A percentile compares a stretch with the other conserved stretches of the same genome.
These are phyloP conservation scores for Claviceps purpurea DNA, from an alignment of 2,329 filamentous ascomycete genomes.

Conservation along the genomic window DNA sequence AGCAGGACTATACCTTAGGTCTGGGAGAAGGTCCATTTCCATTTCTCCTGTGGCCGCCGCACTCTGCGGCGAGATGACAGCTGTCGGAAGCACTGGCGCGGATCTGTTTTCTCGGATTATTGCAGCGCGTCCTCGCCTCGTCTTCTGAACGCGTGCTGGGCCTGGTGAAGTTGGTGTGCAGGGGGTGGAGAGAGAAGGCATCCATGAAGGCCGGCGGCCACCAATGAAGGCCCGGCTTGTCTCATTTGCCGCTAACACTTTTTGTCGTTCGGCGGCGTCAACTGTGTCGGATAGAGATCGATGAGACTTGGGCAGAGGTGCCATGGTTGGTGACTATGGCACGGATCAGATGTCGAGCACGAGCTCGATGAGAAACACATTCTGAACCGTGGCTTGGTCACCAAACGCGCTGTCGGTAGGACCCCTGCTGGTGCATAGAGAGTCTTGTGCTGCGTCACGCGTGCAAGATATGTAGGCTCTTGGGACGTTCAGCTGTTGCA, in stretches of 20 bases:
- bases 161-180: not conserved
- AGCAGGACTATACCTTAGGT: not conserved
- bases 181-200: not conserved
- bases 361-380: not conserved
- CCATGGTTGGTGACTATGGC: not conserved
- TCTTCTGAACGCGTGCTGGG: not conserved
- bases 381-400: not conserved
- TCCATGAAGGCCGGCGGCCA: constrained; percentile 2
- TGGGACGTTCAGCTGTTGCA: too few species aligned
- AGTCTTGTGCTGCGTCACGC: too few species aligned
- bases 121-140: not conserved
- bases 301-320: not conserved
- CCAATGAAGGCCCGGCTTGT: constrained; percentile 6
- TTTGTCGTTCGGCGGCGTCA: not conserved
- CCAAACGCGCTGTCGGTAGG: not conserved
- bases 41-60: not conserved
- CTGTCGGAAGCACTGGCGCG: not conserved
- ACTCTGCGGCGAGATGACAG: not conserved
- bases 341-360: not conserved
- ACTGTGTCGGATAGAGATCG: not conserved
- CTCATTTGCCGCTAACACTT: constrained; percentile 4
- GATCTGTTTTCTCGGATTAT: not conserved
- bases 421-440: not conserved
- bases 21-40: not conserved
- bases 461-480: too few species aligned